Base-by-base conservation (phyloP, 345 rosid species). In the Arabis alpina region DNA sequence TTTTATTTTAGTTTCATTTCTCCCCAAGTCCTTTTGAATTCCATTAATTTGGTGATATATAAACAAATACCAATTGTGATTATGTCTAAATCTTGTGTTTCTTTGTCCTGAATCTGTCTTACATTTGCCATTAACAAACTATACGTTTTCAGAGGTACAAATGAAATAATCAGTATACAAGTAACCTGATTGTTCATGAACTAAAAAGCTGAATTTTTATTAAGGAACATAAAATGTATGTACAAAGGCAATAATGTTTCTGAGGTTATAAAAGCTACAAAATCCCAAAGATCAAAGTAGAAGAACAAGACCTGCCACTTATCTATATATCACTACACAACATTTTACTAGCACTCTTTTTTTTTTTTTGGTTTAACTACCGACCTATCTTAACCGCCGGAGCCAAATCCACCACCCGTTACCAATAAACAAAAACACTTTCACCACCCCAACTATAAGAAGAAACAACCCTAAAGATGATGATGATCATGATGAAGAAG, bases 161-260 rank as follows among this genome's bases (percentile, higher is more conserved):
- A 16, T 3, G 16, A 51, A 3, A 19, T 19, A 40, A 43, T 28
- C 13, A 43, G 4, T 2, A 3, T 10, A 8, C 16, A n/a, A 53
- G 8, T 9, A 36, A 12, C 8, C 57, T 19, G 57, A n/a, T n/a
- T n/a, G 24, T 19, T 68, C 51, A 51, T 61, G 61, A 37, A 68
- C 47, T 55, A 24, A 74, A 80, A 80, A 79, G 76, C 80, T 82
- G 70, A 77, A 9, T 27, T 82, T 82, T 77, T 87, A 86, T 88
- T 91, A 82, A 59, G 79, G 79, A 80, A 86, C 71, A 75, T 68
- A 72, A 82, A 85, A 84, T 81, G 88, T 85, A 88, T 94, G 82
- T 91, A 94, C 97, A 94, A 64, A 87, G 79, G 81, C 79, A 81
- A 77, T 75, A 82, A 81, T 82, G 83, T 79, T 80, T 78, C 76